Conservation (phyloP, 1,284 basidiomycete genomes). For the Ceratobasidium sp. region DNA sequence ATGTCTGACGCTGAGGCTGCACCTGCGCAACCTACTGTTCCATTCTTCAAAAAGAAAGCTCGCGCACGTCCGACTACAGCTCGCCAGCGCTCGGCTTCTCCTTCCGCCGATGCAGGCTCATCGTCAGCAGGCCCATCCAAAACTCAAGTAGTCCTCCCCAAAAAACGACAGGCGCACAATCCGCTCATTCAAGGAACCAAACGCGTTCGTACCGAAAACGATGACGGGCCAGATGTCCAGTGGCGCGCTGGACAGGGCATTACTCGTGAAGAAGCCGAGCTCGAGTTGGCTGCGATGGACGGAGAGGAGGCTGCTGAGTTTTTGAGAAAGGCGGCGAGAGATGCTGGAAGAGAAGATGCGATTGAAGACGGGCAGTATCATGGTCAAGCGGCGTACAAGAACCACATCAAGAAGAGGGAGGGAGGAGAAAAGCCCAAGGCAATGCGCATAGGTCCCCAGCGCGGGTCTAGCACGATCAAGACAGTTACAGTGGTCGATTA, state of each 20-base stretch:
- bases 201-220: constrained; percentile 62
- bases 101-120: constrained; percentile 45
- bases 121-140: constrained; percentile 50
- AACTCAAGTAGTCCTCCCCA: constrained; percentile 77
- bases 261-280: constrained; percentile 70
- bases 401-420: constrained; percentile 81
- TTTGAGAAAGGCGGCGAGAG: constrained; percentile 66
- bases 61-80: constrained; percentile 73
- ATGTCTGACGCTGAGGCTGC: constrained; percentile 39
- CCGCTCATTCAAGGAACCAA: constrained; percentile 87
- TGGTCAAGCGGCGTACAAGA: constrained; percentile 83
- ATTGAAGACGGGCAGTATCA: constrained; percentile 87
- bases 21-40: constrained; percentile 53
- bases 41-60: constrained; percentile 84
- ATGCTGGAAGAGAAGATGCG: constrained; percentile 61
- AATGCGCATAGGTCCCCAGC: constrained; percentile 88
- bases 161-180: constrained; percentile 68
- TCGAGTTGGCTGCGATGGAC: constrained; percentile 66
- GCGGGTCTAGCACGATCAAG: constrained; percentile 82
- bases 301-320: constrained; percentile 81
- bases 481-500: constrained; percentile 97
- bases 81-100: constrained; percentile 57
- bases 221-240: constrained; percentile 79
- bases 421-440: constrained; percentile 78
- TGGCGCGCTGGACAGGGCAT: constrained; percentile 67